Percentiles rank a stretch among this genome's conserved stretches.
Conservation (phyloP, 2,329 filamentous ascomycete species). For the Aspergillus novoparasiticus region DNA sequence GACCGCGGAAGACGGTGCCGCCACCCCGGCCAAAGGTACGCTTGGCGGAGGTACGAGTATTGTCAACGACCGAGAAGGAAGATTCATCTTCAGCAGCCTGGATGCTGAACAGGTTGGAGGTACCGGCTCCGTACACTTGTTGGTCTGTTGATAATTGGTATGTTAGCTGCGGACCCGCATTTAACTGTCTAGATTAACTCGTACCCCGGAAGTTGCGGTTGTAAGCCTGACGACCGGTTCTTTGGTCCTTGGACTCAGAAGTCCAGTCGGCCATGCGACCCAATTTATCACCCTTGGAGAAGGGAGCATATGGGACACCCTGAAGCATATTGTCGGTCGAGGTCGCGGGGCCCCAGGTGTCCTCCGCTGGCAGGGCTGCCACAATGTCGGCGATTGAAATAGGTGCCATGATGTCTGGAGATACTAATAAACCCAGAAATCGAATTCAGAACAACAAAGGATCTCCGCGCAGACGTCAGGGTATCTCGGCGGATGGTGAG, state of each 20-base stretch:
- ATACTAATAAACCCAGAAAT: not conserved
- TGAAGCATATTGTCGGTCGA: conserved; percentile 86
- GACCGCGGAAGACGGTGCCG: conserved; percentile 83
- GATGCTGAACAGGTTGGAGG: conserved; percentile 83
- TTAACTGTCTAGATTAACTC: conserved; percentile 15
- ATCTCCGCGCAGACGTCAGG: conserved; percentile 2
- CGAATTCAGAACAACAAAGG: not conserved
- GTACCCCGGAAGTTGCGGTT: conserved; percentile 90
- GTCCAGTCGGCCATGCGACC: conserved; percentile 99
- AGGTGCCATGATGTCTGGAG: conserved; percentile 48
- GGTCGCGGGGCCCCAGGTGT: conserved; percentile 84
- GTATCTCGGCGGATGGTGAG: conserved; percentile 4
- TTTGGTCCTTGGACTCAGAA: conserved; percentile 75
- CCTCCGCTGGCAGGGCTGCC: conserved; percentile 70
- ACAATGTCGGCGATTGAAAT: conserved; percentile 67
- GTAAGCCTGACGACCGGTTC: conserved; percentile 84
- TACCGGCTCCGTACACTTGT: conserved; percentile 92
- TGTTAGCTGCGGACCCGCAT: not conserved
- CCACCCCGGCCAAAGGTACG: conserved; percentile 82
- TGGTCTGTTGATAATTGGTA: conserved; percentile 64
- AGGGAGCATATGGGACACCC: conserved; percentile 95
- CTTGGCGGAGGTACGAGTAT: conserved; percentile 83
- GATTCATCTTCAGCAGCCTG: conserved; percentile 94
- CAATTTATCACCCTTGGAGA: conserved; percentile 97
- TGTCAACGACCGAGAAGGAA: conserved; percentile 97